These are phyloP conservation scores for Colletotrichum tamarilloi DNA, from an alignment of 2,329 filamentous ascomycete species.

Conservation along the genomic window DNA sequence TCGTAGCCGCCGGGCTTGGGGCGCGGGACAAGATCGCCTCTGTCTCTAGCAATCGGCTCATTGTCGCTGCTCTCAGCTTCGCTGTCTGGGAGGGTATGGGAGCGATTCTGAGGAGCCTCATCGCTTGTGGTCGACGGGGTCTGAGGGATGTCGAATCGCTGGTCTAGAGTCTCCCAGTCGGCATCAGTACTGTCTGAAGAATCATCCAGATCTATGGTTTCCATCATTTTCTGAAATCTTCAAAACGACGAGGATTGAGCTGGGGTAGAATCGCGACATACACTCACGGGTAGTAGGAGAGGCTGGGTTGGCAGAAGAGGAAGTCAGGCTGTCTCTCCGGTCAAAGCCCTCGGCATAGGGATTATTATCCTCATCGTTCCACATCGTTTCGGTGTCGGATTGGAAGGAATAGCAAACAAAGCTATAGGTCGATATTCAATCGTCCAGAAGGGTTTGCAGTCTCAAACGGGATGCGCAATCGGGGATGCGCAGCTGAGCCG, in stretches of 20 bases:
- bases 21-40: slow-evolving; percentile 60
- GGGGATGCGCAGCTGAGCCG: slow-evolving; percentile 33
- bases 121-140: slow-evolving; percentile 79
- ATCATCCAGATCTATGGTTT: slow-evolving; percentile 49
- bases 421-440: slow-evolving; percentile 13
- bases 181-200: slow-evolving; percentile 53
- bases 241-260: not conserved
- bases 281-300: slow-evolving; percentile 69
- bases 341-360: slow-evolving; percentile 93
- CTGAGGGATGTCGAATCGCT: slow-evolving; percentile 73
- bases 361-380: slow-evolving; percentile 99
- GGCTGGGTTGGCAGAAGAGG: slow-evolving; percentile 72
- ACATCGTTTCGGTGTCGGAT: slow-evolving; percentile 70
- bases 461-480: slow-evolving; percentile 30
- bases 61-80: slow-evolving; percentile 63
- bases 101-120: slow-evolving; percentile 65
- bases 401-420: slow-evolving; percentile 16
- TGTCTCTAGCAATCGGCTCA: slow-evolving; percentile 46
- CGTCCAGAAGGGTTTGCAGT: slow-evolving; percentile 25
- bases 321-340: slow-evolving; percentile 82
- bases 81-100: slow-evolving; percentile 48
- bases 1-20: slow-evolving; percentile 89
- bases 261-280: slow-evolving; percentile 5
- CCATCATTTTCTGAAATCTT: slow-evolving; percentile 47
- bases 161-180: slow-evolving; percentile 59